A percentile compares a stretch with the other conserved stretches of the same genome.
These are phyloP conservation scores for Sugiyamaella novakii DNA, from an alignment of 1,139 yeast genomes.

Conservation along the genomic window DNA sequence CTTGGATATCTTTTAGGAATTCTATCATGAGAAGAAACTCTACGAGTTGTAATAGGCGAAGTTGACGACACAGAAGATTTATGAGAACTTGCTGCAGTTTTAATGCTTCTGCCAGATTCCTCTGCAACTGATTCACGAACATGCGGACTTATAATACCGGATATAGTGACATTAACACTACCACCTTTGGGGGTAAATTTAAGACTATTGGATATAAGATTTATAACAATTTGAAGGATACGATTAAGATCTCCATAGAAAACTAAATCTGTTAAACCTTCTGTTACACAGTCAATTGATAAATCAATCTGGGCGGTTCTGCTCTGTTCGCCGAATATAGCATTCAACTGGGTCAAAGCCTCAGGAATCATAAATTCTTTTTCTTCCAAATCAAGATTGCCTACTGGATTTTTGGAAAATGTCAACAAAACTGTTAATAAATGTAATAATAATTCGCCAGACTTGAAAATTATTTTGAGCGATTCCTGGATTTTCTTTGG, in stretches of 20 bases:
- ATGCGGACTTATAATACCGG: constrained; percentile 20
- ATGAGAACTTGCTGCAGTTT: not conserved
- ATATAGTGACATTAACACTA: constrained; percentile 63
- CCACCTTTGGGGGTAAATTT: constrained; percentile 94
- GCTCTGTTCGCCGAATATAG: constrained; percentile 86
- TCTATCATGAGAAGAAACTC: constrained; percentile 6
- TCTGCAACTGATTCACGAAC: constrained; percentile 19
- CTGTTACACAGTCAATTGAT: constrained; percentile 48
- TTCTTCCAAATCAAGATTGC: constrained; percentile 76
- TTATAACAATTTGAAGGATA: constrained; percentile 89
- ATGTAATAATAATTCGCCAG: constrained; percentile 83
- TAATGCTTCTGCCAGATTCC: constrained; percentile 14
- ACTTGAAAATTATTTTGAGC: constrained; percentile 74
- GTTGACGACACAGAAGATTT: not conserved
- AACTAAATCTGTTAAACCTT: constrained; percentile 47
- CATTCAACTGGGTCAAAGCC: constrained; percentile 78
- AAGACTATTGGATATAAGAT: constrained; percentile 82
- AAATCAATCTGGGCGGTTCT: constrained; percentile 66
- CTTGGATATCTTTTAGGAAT: constrained; percentile 18
- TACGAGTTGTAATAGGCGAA: not conserved
- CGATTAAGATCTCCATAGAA: constrained; percentile 90
- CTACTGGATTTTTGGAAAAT: constrained; percentile 73
- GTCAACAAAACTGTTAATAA: constrained; percentile 84
- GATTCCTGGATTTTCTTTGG: constrained; percentile 67
- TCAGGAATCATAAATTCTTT: constrained; percentile 72